phyloP scores from a whole-genome alignment of 257 asterid species.

The Fraxinus americana region DNA sequence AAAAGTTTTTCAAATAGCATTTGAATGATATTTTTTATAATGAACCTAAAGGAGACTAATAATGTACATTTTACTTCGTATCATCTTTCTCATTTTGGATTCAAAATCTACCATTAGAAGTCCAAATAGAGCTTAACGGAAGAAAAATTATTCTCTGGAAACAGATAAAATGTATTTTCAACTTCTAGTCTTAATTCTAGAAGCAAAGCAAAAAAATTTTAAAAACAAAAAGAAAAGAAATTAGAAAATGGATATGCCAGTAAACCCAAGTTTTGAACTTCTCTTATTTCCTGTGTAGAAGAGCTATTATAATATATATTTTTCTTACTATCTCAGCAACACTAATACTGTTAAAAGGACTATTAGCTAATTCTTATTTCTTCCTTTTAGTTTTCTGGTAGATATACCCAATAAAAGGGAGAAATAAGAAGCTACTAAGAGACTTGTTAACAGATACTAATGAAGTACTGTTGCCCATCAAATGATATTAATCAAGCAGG shows the following conservation, averaged over 20 bases:
- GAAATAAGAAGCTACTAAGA: background rate
- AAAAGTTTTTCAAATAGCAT: too few relatives aligned
- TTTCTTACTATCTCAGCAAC: background rate
- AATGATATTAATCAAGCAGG: background rate
- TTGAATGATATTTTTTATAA: too few relatives aligned
- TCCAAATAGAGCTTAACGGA: background rate
- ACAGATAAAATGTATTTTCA: conserved; percentile 3
- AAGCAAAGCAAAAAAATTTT: background rate
- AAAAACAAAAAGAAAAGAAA: background rate
- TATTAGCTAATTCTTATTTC: too few relatives aligned
- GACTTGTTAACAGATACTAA: background rate
- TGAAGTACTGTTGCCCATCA: background rate
- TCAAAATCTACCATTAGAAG: background rate
- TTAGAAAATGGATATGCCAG: background rate
- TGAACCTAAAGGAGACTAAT: background rate
- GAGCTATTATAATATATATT: background rate
- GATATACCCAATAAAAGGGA: background rate
- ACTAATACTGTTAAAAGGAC: too few relatives aligned
- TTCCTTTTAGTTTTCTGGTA: background rate
- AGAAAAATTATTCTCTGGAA: background rate
- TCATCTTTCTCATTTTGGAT: background rate
- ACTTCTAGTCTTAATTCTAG: background rate
- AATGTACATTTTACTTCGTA: background rate
- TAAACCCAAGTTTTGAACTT: background rate
- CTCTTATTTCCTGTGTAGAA: background rate